phyloP scores from a whole-genome alignment of 2,329 filamentous ascomycete genomes.

The Ascochyta viciae-villosae region DNA sequence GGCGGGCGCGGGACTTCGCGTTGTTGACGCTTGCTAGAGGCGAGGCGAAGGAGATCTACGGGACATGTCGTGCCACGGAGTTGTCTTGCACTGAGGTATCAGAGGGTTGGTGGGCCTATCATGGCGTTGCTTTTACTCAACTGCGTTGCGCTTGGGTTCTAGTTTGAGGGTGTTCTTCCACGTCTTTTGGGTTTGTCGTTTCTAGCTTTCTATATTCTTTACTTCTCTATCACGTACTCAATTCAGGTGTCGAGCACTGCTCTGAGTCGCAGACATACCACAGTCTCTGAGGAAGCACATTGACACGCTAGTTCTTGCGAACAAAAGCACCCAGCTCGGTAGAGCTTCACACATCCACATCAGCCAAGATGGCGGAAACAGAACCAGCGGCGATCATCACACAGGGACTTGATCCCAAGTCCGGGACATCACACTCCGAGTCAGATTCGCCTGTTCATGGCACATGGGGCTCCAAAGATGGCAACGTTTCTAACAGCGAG shows the following conservation, averaged over 20 bases:
- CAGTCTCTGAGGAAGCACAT: background rate
- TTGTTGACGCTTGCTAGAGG: background rate
- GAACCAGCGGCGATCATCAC: constrained; percentile 36
- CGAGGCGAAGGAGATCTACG: background rate
- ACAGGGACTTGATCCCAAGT: constrained; percentile 43
- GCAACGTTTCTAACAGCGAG: constrained; percentile 53
- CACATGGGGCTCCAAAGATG: constrained; percentile 37
- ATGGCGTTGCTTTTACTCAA: constrained; percentile 5
- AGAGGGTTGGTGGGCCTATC: constrained; percentile 11
- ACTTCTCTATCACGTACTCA: background rate
- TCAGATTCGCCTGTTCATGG: constrained; percentile 31
- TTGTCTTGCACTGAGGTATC: constrained; percentile 12
- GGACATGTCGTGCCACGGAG: constrained; percentile 24
- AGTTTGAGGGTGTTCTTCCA: background rate
- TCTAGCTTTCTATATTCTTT: background rate
- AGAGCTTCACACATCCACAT: background rate
- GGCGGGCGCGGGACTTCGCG: constrained; percentile 10
- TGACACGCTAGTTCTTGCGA: background rate
- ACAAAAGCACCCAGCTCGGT: constrained; percentile 1
- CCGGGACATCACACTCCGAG: constrained; percentile 36
- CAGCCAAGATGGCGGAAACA: constrained; percentile 24
- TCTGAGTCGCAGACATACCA: background rate
- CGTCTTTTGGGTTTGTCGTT: background rate
- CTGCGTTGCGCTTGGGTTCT: background rate
- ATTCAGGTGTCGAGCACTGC: background rate